Conservation (phyloP, 495 filamentous ascomycete species). For the Xylaria castorea region DNA sequence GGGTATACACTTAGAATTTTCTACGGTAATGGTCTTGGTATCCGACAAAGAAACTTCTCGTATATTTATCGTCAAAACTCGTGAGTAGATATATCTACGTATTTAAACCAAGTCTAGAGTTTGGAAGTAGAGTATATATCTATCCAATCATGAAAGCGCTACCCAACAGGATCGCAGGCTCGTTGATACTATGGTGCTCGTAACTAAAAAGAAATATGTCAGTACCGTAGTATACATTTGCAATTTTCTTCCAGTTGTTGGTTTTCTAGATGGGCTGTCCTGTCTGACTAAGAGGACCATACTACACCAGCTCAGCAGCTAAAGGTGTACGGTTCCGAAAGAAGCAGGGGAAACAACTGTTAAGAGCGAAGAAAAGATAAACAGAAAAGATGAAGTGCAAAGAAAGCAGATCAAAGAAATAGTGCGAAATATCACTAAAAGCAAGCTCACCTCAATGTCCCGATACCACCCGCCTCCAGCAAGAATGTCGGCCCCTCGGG, state of each 20-base stretch:
- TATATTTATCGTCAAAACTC: background rate
- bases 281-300: background rate
- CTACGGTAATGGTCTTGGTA: background rate
- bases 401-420: background rate
- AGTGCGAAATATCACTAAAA: background rate
- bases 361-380: background rate
- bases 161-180: constrained; percentile 74
- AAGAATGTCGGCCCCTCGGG: constrained; percentile 70
- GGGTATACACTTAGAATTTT: background rate
- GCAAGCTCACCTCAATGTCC: constrained; percentile 68
- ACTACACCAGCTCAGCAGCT: background rate
- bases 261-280: background rate
- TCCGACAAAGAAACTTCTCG: background rate
- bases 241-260: background rate
- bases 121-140: background rate
- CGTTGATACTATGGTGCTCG: constrained; percentile 68
- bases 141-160: constrained; percentile 65
- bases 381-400: background rate
- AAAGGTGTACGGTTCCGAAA: background rate
- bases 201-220: constrained; percentile 50
- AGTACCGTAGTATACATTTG: background rate
- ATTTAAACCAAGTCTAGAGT: background rate
- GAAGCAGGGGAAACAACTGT: background rate
- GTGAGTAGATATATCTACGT: background rate
- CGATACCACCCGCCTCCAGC: constrained; percentile 84